Base-by-base conservation (phyloP, 2,329 filamentous ascomycete genomes). In the Aspergillaceae sp. region DNA sequence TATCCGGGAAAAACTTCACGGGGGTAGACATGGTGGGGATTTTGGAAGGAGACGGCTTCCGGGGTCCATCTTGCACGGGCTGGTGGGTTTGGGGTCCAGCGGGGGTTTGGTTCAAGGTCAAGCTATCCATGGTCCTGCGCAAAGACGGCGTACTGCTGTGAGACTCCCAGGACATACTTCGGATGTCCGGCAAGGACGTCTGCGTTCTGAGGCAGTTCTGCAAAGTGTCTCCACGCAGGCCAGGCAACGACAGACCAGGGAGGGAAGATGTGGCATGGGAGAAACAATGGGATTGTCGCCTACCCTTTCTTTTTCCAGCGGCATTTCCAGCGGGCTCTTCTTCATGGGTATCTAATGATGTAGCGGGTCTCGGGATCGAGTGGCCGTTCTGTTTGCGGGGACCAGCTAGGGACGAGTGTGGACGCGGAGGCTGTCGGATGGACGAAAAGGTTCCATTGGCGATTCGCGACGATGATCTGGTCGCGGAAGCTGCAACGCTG, bases 241-340 rank as follows among this genome's bases (percentile, higher is more conserved):
- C 46, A 42, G 50, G 29, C 45, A 46, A 45, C 41, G 51, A 52
- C 41, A 41, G 46, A 37, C 48, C 46, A 33, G 41, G 44, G 40
- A 32, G 33, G 36, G 52, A 47, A 45, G 52, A 47, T 43, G 48
- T 48, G 56, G 48, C 44, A 49, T 54, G 53, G 54, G 55, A 50
- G 51, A 53, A 54, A 55, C 65, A 64, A 53, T 57, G 56, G 61
- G 60, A 56, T 56, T 58, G 53, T 56, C 53, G 62, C 72, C 63
- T 78, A 79, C 76, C 74, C 69, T 77, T 75, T 65, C 71, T 63
- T 63, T 73, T 75, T 49, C 67, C 68, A 46, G 61, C 60, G 51
- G 59, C 61, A 51, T 51, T 69, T 53, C 48, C 66, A 50, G 54
- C 50, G 40, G 55, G 65, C 54, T 60, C 68, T 52, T 64, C 68